Evolutionary conservation across 1,139 yeast genomes (phyloP), one percentile per base, ranked within the genome.

Genomic region (Pichia sp.): DNA sequence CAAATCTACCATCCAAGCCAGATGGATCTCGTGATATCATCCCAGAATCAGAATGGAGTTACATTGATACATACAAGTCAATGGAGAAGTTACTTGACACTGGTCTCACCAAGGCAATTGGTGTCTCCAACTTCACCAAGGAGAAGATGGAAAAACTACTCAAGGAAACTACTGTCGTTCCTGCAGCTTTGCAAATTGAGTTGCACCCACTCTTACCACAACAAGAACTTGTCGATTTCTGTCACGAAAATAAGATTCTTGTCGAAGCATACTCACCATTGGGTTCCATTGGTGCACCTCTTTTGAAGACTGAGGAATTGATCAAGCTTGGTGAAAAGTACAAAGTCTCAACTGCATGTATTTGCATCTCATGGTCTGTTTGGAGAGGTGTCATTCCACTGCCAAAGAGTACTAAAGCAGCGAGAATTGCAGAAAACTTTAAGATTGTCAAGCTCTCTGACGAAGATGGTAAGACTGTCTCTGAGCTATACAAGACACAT

Each of bases 251-350:
- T 46, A 70, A 68, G 19, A 81, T 85, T 45, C 55, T 69, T 18
- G 56, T 78, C 37, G 84, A 83, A 56, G 88, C 91, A 27, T 85
- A 81, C 59, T 78, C 87, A 25, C 94, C 95, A 41, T 69, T 85
- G 49, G 94, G 91, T 15, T 73, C 85, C 25, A 63, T 72, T 14
- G 74, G 73, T 38, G 77, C 86, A 16, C 85, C 88, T 13, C 57
- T 81, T 28, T 64, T 79, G 50, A 59, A 64, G 32, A 72, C 80
- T 48, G 63, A 64, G 30, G 59, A 62, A 3, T 60, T 84, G 21
- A 46, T 54, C 14, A 56, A 63, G 22, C 57, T 84, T 42, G 86
- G 88, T 32, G 62, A 69, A 38, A 69, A 71, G 48, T 67, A 78
- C 55, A 54, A 59, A 21, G 77, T 70, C 29, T 62, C 73, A 3